Base-by-base conservation (phyloP, 1,139 yeast species). In the Scheffersomyces parashehatae region DNA sequence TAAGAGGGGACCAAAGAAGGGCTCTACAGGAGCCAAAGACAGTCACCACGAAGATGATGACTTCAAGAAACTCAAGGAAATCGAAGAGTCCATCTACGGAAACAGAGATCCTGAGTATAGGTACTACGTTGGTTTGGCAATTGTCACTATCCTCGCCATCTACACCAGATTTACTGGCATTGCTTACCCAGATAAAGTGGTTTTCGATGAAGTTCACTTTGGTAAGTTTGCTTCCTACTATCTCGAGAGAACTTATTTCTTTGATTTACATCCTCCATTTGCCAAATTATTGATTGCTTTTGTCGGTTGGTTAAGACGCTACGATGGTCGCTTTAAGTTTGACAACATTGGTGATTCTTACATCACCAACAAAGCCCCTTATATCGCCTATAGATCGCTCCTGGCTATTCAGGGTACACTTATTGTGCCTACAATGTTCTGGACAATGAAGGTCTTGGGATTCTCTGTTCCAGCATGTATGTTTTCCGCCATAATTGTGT, bases 201-300 rank as follows among this genome's bases (percentile, higher is more conserved):
- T 95, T 24, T 95, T 95, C 58, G 99, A 95, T 69, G 99, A 95
- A 64, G 99, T 93, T 29, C 99, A 93, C 66, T 93, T 93, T 60
- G 99, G 99, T 36, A 90, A 90, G 61, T 90, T 91, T 67, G 97
- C 97, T 24, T 84, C 96, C 13, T 89, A 88, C 61, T 88, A 88
- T 63, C 67, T 88, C 48, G 85, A 88, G 61, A 73, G 95, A 47
- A 83, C 93, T 0, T 88, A 88, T 65, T 95, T 89, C 65, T 93
- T 95, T 63, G 99, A 95, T 66, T 81, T 95, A 47, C 99, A 95
- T 66, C 99, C 99, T 33, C 99, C 99, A 14, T 86, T 95, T 67
- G 99, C 97, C 40, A 95, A 95, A 66, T 73, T 95, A 65, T 75
- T 91, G 54, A 87, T 90, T 67, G 99, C 98, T 0, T 79, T 82